Evolutionary conservation across 2,329 filamentous ascomycete species (phyloP), one percentile per base, ranked within the genome.

Genomic region (Cryphonectria parasitica): DNA sequence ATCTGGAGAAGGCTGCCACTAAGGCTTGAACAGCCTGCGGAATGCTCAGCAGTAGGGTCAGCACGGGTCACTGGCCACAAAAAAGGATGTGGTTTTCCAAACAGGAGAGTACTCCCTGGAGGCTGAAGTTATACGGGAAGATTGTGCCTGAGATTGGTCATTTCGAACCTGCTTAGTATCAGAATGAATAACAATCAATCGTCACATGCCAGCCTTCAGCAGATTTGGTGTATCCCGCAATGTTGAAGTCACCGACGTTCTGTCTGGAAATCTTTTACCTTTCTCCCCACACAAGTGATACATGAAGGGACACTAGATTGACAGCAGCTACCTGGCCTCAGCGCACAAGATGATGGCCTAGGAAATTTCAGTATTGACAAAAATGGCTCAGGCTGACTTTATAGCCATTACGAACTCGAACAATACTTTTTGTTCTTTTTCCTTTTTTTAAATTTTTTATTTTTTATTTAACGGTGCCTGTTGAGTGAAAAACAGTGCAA

Each of bases 1-100:
- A 91, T 76, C 84, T 92, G 54, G 89, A 87, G 70, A 85, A 85
- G 76, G 84, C 80, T 43, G 86, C 83, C 4, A 74, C 75, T 52
- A 82, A 82, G 77, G 74, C 76, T 73, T 75, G 54, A 70, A 22
- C n/a, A 34, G 17, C 25, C 7, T 58, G 15, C 22, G 41, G 10
- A 19, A 28, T 58, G 25, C 11, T 19, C 25, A 15, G 54, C 54
- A 6, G 54, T 19, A 3, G n/a, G 25, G 25, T 31, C 7, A 1
- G 3, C 11, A 7, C 8, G 13, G 54, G 25, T 31, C 25, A 31
- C 31, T 6, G 25, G 15, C 13, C 11, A 58, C 54, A 17, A 28
- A 58, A 31, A 31, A 17, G 13, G 22, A 17, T 58, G 3, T 28
- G 25, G 4, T 31, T 28, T 28, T 2, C 15, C 10, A 31, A 2